Evolutionary conservation across 257 asterid species (phyloP), one percentile per base, ranked within the genome.

Genomic region (Solanum chiquidenum): DNA sequence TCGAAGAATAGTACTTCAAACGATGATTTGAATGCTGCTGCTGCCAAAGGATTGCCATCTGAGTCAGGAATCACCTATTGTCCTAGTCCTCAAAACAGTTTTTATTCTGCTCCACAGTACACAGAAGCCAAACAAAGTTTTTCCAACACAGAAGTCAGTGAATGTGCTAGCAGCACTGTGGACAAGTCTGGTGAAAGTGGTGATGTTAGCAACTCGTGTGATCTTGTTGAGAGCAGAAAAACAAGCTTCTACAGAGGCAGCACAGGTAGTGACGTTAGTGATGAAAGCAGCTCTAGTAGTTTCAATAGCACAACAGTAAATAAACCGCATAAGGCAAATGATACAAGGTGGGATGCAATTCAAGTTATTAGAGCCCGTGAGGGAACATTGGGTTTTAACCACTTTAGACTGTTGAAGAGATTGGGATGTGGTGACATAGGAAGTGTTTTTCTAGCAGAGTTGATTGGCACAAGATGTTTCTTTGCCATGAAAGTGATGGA

Each of bases 401-500:
- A 93, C 84, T 93, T 93, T 69, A 92, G 93, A 72, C 91, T 93
- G 84, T 80, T 92, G 87, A 91, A 88, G 88, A 88, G 89, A 88
- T 91, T 93, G 90, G 96, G 96, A 11, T 84, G 94, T 91, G 96
- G 96, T 40, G 96, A 93, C 87, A 93, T 93, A 25, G 96, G 96
- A 12, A 91, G 90, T 71, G 96, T 93, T 73, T 91, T 92, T 90
- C 90, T 93, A 74, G 87, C 95, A 7, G 96, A 92, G 88, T 88
- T 93, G 89, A 87, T 90, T n/a, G 96, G 96, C 38, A 92, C 95
- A 23, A 90, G 90, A 89, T 87, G 91, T 89, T 90, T 88, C 90
- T 93, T 93, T 93, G 96, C 96, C 79, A 91, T 93, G 95, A 93
- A 93, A 91, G 95, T 93, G 90, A 93, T 93, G 96, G 91, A 93